Base-by-base conservation (phyloP, 2,329 filamentous ascomycete species). In the Xylaria arbuscula region DNA sequence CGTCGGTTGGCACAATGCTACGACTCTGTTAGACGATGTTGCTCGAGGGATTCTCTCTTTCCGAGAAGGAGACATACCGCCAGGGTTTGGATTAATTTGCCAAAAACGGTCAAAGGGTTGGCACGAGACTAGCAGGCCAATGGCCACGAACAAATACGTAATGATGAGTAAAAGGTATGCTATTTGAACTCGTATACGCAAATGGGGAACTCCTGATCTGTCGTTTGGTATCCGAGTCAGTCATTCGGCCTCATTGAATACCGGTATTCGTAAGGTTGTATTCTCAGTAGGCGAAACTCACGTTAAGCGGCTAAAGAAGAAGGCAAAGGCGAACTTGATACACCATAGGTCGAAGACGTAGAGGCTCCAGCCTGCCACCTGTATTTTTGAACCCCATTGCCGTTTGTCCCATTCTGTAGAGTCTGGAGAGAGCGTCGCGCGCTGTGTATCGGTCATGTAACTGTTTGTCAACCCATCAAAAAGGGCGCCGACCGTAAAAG, bases 81-180 rank as follows among this genome's bases (percentile, higher is more conserved):
- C 83, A 5, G 84, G 84, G 19, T 83, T 72, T 3, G 83, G 84
- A 67, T 79, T 75, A 45, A 81, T 85, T 73, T 86, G 84, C 84
- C 84, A 87, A 67, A 85, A 84, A 59, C 81, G 81, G 22, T 78
- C 71, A 42, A 86, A 79, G 0, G 84, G 84, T 51, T 71, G 68
- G 68, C 84, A 86, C 1, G 79, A 80, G n/a, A 84, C 78, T 6
- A 85, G 75, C 54, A 85, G 81, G 0, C 81, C 81, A 32, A 81
- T 76, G 32, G 81, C 75, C 24, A 81, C 81, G 0, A 79, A 79
- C 34, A 85, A 57, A 69, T 84, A 86, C 6, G 82, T 85, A 3
- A 70, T 66, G 1, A 74, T 80, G 54, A 85, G 79, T 53, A 84
- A 64, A 8, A 71, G 70, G 68, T 82, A 85, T 17, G 80, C 83